A percentile compares a stretch with the other conserved stretches of the same genome.
These are phyloP conservation scores for Pyrenopolyporus hunteri DNA, from an alignment of 495 filamentous ascomycete species.

Conservation along the genomic window DNA sequence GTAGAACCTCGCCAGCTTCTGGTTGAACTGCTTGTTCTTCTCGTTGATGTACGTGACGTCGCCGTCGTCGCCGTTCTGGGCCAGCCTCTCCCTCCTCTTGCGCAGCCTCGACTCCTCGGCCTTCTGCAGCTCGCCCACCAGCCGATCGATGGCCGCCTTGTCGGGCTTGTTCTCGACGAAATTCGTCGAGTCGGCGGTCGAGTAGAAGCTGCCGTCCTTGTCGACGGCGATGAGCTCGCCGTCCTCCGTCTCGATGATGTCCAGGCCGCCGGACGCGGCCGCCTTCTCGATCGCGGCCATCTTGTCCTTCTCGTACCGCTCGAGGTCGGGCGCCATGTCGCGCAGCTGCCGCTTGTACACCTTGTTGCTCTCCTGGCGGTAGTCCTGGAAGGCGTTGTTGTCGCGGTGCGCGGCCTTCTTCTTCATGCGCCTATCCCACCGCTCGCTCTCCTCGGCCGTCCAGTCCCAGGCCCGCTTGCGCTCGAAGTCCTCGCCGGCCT, in stretches of 20 bases:
- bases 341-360: constrained; percentile 91
- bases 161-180: constrained; percentile 88
- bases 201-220: constrained; percentile 87
- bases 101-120: constrained; percentile 85
- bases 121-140: constrained; percentile 85
- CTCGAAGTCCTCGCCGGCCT: constrained; percentile 89
- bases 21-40: constrained; percentile 99
- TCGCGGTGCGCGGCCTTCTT: constrained; percentile 86
- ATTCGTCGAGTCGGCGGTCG: constrained; percentile 77
- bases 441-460: constrained; percentile 91
- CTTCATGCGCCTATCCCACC: constrained; percentile 86
- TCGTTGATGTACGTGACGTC: constrained; percentile 99
- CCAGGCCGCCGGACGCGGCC: constrained; percentile 76
- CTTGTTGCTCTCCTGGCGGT: constrained; percentile 82
- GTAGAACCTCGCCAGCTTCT: constrained; percentile 93
- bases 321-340: constrained; percentile 72
- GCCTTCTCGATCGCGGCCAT: constrained; percentile 82
- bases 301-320: constrained; percentile 85
- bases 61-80: constrained; percentile 73
- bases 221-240: constrained; percentile 95
- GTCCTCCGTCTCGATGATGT: constrained; percentile 91
- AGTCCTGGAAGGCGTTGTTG: constrained; percentile 89
- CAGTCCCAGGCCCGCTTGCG: constrained; percentile 98
- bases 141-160: constrained; percentile 85
- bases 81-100: constrained; percentile 79